These are phyloP conservation scores for Solanum lignicaule DNA, from an alignment of 257 asterid genomes.

Conservation along the genomic window DNA sequence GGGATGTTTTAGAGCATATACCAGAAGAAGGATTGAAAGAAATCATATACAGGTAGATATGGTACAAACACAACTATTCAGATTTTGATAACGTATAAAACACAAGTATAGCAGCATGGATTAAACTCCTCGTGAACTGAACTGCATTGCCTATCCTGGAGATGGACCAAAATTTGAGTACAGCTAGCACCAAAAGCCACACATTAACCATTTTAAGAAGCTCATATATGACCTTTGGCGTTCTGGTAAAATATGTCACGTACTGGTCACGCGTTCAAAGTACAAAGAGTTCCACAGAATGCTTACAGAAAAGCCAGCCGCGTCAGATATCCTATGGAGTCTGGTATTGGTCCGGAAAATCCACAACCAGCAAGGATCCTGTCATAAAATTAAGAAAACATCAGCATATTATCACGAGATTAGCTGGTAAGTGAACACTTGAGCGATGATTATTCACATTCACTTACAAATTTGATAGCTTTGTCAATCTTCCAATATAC, in stretches of 20 bases:
- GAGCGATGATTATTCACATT: background rate
- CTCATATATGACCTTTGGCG: background rate
- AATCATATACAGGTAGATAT: background rate
- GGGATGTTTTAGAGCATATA: background rate
- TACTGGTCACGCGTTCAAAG: background rate
- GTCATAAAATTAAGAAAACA: slow-evolving; percentile 12
- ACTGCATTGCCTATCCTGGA: background rate
- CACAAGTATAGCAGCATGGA: background rate
- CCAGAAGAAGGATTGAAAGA: background rate
- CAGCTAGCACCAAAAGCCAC: background rate
- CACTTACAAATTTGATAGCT: slow-evolving; percentile 68
- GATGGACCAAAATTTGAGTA: background rate
- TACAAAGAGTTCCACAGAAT: background rate
- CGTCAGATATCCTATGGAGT: slow-evolving; percentile 54
- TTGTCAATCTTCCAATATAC: slow-evolving; percentile 41
- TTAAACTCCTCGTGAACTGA: background rate
- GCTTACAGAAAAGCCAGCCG: slow-evolving; percentile 59
- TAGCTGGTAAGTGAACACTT: background rate
- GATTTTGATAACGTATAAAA: background rate
- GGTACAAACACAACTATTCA: background rate
- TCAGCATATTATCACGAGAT: background rate
- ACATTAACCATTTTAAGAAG: background rate
- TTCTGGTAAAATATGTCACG: background rate
- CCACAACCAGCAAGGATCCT: slow-evolving; percentile 72
- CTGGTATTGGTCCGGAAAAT: slow-evolving; percentile 62